phyloP scores from a whole-genome alignment of 139 green algal genomes.

The Chlamydomonas schloesseri region DNA sequence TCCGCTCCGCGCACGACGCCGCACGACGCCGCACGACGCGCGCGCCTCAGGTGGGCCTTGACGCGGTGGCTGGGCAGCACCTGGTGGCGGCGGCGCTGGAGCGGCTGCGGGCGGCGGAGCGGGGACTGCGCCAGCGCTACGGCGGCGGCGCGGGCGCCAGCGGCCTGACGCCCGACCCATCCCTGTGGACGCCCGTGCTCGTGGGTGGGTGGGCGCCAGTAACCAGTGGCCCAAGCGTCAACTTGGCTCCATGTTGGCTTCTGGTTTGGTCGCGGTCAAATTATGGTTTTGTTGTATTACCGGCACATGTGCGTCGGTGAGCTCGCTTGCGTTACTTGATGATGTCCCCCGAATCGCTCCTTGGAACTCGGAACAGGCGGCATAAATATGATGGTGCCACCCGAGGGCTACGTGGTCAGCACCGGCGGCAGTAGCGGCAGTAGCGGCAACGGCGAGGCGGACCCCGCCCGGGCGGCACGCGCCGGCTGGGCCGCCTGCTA shows the following conservation, averaged over 20 bases:
- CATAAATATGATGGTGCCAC: background rate
- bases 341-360: too few species aligned
- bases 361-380: too few species aligned
- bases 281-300: too few species aligned
- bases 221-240: too few species aligned
- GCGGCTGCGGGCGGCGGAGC: conserved; percentile 8
- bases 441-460: background rate
- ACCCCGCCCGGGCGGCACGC: background rate
- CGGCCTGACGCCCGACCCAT: background rate
- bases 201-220: background rate
- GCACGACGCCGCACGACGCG: too few species aligned
- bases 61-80: conserved; percentile 9
- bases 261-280: too few species aligned
- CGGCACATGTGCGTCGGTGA: too few species aligned
- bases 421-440: background rate
- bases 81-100: conserved; percentile 14
- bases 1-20: too few species aligned
- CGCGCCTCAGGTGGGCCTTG: conserved; percentile 16
- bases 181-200: background rate
- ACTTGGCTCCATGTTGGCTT: too few species aligned
- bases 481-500: background rate
- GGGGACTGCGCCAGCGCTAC: background rate
- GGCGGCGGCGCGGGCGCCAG: background rate
- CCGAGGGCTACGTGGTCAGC: conserved; percentile 19
- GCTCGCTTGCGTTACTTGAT: too few species aligned